Conservation (phyloP, 768 basidiomycete species). For the Macrolepiota dolichaula region DNA sequence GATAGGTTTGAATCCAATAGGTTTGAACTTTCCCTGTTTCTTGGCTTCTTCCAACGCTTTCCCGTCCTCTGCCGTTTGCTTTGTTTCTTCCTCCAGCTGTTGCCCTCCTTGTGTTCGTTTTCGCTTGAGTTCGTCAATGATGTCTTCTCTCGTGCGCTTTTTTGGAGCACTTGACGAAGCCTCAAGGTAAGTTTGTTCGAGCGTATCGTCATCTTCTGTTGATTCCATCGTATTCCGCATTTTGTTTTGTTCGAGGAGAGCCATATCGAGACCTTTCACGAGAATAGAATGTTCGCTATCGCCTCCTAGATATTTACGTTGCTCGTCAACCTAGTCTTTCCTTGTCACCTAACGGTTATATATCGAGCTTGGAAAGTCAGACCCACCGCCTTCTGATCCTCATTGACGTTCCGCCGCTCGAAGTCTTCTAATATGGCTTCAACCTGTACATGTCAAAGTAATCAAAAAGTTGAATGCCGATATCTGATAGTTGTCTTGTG, state of each 20-base stretch:
- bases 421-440: constrained; percentile 84
- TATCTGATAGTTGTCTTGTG: not conserved
- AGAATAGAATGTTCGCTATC: constrained; percentile 84
- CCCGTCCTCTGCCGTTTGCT: constrained; percentile 25
- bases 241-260: constrained; percentile 82
- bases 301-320: constrained; percentile 78
- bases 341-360: constrained; percentile 1
- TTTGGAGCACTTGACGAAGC: constrained; percentile 33
- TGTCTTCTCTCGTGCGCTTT: constrained; percentile 78
- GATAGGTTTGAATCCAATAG: constrained; percentile 69
- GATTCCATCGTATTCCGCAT: constrained; percentile 50
- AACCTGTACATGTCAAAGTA: constrained; percentile 40
- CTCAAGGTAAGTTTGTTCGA: constrained; percentile 72
- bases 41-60: constrained; percentile 39
- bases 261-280: constrained; percentile 87
- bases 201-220: constrained; percentile 71
- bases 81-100: constrained; percentile 9
- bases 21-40: constrained; percentile 49
- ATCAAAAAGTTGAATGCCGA: not conserved
- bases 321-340: constrained; percentile 58
- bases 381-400: constrained; percentile 59
- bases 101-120: constrained; percentile 37
- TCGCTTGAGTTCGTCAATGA: constrained; percentile 70
- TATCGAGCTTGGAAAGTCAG: not conserved
- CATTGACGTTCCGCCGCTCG: constrained; percentile 56